These are phyloP conservation scores for Kurtzmaniella quercitrusa DNA, from an alignment of 1,139 yeast species.

Conservation along the genomic window DNA sequence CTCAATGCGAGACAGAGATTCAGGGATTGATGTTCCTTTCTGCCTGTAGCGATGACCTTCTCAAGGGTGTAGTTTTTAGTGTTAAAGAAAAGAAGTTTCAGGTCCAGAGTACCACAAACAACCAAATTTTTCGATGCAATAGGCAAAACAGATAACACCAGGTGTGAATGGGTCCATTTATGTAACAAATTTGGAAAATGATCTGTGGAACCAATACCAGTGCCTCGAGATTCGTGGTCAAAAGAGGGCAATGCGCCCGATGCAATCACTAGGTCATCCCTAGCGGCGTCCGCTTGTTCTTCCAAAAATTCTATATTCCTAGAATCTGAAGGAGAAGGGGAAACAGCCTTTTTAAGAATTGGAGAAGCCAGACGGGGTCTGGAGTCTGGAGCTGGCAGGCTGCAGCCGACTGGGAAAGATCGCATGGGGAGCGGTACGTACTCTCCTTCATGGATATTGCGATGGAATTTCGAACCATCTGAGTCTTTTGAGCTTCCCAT, in stretches of 20 bases:
- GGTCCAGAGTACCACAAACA: slow-evolving; percentile 92
- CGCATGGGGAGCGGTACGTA: slow-evolving; percentile 23
- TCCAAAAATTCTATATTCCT: neutral
- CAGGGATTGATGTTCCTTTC: slow-evolving; percentile 63
- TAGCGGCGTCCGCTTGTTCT: neutral
- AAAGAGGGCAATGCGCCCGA: neutral
- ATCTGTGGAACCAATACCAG: slow-evolving; percentile 10
- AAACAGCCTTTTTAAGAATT: neutral
- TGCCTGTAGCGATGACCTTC: slow-evolving; percentile 28
- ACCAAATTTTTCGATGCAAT: slow-evolving; percentile 56
- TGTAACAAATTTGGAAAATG: slow-evolving; percentile 42
- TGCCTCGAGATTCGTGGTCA: slow-evolving; percentile 4
- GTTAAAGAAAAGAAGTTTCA: slow-evolving; percentile 73
- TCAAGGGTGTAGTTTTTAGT: slow-evolving; percentile 56
- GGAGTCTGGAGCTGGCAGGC: neutral
- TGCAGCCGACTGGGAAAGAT: slow-evolving; percentile 25
- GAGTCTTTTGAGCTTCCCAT: neutral
- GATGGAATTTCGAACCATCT: slow-evolving; percentile 5
- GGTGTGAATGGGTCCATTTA: slow-evolving; percentile 69
- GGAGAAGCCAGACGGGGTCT: slow-evolving; percentile 1
- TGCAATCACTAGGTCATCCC: neutral
- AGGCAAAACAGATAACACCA: slow-evolving; percentile 75
- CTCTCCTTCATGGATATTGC: slow-evolving; percentile 33
- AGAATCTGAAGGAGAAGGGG: neutral
- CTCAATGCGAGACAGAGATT: slow-evolving; percentile 66